Conservation (phyloP, 192 early-diverging fungal genomes). For the Umbelopsis sp. region DNA sequence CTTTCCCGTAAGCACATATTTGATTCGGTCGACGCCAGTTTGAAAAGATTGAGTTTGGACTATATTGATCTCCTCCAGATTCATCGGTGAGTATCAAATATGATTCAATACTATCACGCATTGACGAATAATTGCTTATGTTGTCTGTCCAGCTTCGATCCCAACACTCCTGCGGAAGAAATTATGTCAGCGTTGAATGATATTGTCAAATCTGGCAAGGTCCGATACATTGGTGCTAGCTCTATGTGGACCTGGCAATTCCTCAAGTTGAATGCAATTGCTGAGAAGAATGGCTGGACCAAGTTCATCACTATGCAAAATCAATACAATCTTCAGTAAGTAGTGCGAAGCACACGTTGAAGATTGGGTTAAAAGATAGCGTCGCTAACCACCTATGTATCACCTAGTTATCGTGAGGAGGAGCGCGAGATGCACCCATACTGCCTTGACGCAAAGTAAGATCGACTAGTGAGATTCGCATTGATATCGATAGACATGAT, state of each 20-base stretch:
- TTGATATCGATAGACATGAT: background rate
- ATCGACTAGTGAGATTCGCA: background rate
- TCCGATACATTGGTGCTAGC: slow-evolving; percentile 41
- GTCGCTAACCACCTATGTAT: background rate
- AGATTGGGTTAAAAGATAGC: no score
- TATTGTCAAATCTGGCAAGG: slow-evolving; percentile 65
- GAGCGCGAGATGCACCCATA: slow-evolving; percentile 43
- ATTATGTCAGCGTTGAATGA: slow-evolving; percentile 72
- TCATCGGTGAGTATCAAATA: slow-evolving; percentile 61
- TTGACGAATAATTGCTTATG: background rate
- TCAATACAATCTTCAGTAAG: slow-evolving; percentile 2
- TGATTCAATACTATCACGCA: no score
- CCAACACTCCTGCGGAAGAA: slow-evolving; percentile 61
- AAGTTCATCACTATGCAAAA: slow-evolving; percentile 38
- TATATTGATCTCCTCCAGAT: slow-evolving; percentile 69
- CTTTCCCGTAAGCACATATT: slow-evolving; percentile 79
- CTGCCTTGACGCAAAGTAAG: slow-evolving; percentile 29
- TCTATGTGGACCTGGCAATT: slow-evolving; percentile 45
- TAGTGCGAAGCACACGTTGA: background rate
- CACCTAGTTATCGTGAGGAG: slow-evolving; percentile 34
- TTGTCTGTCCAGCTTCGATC: background rate
- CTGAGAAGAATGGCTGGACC: slow-evolving; percentile 41
- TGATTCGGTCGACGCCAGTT: slow-evolving; percentile 66
- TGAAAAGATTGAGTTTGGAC: slow-evolving; percentile 63
- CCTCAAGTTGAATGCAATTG: slow-evolving; percentile 31